Percentiles rank a stretch among this genome's conserved stretches.
phyloP scores from a whole-genome alignment of 495 filamentous ascomycete species.

The Amphirosellinia nigrospora region DNA sequence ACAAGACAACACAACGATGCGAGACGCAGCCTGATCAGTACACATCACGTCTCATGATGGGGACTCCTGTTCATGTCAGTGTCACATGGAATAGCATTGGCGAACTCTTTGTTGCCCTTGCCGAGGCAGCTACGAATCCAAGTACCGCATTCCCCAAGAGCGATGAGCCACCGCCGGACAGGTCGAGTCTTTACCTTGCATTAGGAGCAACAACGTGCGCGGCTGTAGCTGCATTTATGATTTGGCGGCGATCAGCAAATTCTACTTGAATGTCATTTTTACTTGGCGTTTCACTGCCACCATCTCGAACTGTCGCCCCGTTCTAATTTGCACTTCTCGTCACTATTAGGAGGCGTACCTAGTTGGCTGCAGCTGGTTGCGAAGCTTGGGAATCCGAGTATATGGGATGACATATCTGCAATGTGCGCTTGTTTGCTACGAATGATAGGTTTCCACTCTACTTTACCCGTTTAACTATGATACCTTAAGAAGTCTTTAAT shows the following conservation, averaged over 20 bases:
- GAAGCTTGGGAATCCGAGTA: not conserved
- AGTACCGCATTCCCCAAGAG: conserved; percentile 85
- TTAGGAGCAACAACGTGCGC: conserved; percentile 81
- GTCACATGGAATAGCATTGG: conserved; percentile 89
- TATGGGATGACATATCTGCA: not conserved
- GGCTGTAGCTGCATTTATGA: conserved; percentile 79
- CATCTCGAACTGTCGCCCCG: not conserved
- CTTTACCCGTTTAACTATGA: conserved; percentile 15
- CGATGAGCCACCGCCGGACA: conserved; percentile 81
- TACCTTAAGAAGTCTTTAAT: conserved; percentile 18
- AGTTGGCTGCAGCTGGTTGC: not conserved
- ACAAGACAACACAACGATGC: conserved; percentile 90
- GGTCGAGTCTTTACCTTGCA: conserved; percentile 84
- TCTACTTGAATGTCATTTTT: conserved; percentile 29
- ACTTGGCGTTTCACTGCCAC: not conserved
- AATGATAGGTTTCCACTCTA: conserved; percentile 23
- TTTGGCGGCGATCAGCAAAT: conserved; percentile 60
- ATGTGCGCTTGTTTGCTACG: not conserved
- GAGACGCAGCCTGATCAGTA: conserved; percentile 94
- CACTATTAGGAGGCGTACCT: conserved; percentile 1
- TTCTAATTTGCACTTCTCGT: not conserved
- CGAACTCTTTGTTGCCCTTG: conserved; percentile 84
- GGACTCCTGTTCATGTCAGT: conserved; percentile 89
- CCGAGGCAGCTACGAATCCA: conserved; percentile 90
- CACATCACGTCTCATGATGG: conserved; percentile 78